These are phyloP conservation scores for Collybia sordida DNA, from an alignment of 768 basidiomycete species.

Conservation along the genomic window DNA sequence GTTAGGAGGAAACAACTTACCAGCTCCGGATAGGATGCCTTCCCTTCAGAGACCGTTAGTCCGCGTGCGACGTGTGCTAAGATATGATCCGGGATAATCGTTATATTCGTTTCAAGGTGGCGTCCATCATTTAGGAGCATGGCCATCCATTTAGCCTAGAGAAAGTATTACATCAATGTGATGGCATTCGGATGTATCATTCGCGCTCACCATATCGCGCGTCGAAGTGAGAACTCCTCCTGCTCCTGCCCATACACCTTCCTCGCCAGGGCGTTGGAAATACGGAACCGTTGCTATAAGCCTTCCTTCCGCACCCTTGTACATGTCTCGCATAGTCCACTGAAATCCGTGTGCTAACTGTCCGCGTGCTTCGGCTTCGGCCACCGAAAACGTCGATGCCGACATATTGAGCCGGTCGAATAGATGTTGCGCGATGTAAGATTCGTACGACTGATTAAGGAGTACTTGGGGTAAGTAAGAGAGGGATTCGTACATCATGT, in stretches of 20 bases:
- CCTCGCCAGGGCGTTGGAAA: slow-evolving; percentile 38
- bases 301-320: slow-evolving; percentile 28
- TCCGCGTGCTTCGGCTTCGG: slow-evolving; percentile 30
- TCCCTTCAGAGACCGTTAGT: slow-evolving; percentile 29
- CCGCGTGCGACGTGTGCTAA: slow-evolving; percentile 36
- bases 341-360: slow-evolving; percentile 36
- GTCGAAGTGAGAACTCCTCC: slow-evolving; percentile 40
- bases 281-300: slow-evolving; percentile 35
- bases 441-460: slow-evolving; percentile 39
- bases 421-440: slow-evolving; percentile 36
- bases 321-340: slow-evolving; percentile 30
- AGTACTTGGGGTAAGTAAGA: slow-evolving; percentile 37
- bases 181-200: too few species aligned
- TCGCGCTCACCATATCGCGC: slow-evolving; percentile 34
- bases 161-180: not conserved
- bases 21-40: slow-evolving; percentile 34
- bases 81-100: slow-evolving; percentile 33
- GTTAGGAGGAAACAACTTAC: slow-evolving; percentile 16
- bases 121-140: slow-evolving; percentile 39
- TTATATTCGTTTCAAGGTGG: slow-evolving; percentile 36
- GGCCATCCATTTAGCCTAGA: slow-evolving; percentile 30
- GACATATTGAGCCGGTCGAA: slow-evolving; percentile 39
- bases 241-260: slow-evolving; percentile 38
- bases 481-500: slow-evolving; percentile 43
- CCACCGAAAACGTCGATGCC: slow-evolving; percentile 37